phyloP scores from a whole-genome alignment of 108 stramenopile species.

The Pelagomonas calceolata region DNA sequence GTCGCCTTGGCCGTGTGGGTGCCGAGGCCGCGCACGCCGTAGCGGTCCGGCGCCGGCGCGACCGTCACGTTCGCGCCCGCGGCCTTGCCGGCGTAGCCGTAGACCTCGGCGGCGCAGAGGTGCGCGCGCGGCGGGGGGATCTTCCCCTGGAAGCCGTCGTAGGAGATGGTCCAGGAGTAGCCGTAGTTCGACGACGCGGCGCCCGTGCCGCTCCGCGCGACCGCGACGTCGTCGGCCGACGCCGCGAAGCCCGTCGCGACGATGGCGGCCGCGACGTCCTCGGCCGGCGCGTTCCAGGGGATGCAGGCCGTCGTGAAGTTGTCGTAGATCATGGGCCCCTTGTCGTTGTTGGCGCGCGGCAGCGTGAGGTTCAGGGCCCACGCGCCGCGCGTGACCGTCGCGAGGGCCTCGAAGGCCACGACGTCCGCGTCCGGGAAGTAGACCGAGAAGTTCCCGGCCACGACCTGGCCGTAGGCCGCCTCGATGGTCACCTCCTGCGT shows the following conservation, averaged over 20 bases:
- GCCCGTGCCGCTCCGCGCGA: not conserved
- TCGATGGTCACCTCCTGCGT: constrained; percentile 41
- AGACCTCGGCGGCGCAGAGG: too few relatives aligned
- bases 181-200: not conserved
- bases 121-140: too few relatives aligned
- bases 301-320: too few relatives aligned
- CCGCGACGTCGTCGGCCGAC: constrained; percentile 6
- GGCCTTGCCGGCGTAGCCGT: not conserved
- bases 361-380: too few relatives aligned
- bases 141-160: too few relatives aligned
- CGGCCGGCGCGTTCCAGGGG: too few relatives aligned
- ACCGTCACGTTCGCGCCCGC: constrained; percentile 36
- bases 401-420: not conserved
- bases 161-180: not conserved
- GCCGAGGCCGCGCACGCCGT: constrained; percentile 31
- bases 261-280: not conserved
- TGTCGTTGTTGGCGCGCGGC: too few relatives aligned
- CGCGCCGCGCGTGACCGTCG: not conserved
- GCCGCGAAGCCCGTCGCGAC: not conserved
- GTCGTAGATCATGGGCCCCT: too few relatives aligned
- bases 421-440: constrained; percentile 30
- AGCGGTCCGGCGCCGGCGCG: constrained; percentile 31
- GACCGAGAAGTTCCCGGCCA: constrained; percentile 34
- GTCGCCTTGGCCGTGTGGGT: constrained; percentile 42
- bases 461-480: not conserved